phyloP scores from a whole-genome alignment of 345 rosid species.

The Toxicodendron radicans region DNA sequence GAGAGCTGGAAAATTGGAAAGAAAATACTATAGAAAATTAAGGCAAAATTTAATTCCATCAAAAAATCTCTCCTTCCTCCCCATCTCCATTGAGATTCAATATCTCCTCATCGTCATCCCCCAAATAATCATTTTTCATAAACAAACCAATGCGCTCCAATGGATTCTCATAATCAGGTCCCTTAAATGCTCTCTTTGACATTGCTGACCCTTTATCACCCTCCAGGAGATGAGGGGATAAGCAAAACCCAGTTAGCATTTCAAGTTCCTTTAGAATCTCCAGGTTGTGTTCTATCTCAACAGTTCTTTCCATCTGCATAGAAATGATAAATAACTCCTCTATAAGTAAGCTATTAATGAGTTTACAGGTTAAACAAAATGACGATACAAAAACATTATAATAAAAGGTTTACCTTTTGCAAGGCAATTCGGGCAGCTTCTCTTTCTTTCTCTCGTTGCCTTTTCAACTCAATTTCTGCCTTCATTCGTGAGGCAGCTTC shows the following conservation, averaged over 20 bases:
- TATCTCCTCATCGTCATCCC: slow-evolving; percentile 41
- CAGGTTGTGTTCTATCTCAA: slow-evolving; percentile 46
- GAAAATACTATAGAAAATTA: background rate
- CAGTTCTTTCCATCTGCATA: slow-evolving; percentile 61
- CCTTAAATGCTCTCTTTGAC: slow-evolving; percentile 24
- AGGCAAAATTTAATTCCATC: background rate
- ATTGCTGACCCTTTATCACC: slow-evolving; percentile 21
- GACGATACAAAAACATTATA: background rate
- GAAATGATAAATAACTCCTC: background rate
- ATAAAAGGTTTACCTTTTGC: slow-evolving; percentile 44
- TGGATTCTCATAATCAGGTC: slow-evolving; percentile 27
- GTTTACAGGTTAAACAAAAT: background rate
- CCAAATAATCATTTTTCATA: slow-evolving; percentile 45
- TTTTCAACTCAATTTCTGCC: slow-evolving; percentile 56
- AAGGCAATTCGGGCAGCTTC: slow-evolving; percentile 70
- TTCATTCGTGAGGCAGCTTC: slow-evolving; percentile 50
- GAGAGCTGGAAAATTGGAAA: background rate
- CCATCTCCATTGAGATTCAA: slow-evolving; percentile 29
- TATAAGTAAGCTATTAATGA: background rate
- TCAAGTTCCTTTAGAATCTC: slow-evolving; percentile 55
- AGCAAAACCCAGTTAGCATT: slow-evolving; percentile 45
- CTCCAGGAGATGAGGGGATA: slow-evolving; percentile 25
- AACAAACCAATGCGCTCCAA: slow-evolving; percentile 61
- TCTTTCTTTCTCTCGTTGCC: slow-evolving; percentile 57
- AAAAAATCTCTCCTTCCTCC: slow-evolving; percentile 83